These are phyloP conservation scores for Mycena olivaceomarginata DNA, from an alignment of 768 basidiomycete species.

Conservation along the genomic window DNA sequence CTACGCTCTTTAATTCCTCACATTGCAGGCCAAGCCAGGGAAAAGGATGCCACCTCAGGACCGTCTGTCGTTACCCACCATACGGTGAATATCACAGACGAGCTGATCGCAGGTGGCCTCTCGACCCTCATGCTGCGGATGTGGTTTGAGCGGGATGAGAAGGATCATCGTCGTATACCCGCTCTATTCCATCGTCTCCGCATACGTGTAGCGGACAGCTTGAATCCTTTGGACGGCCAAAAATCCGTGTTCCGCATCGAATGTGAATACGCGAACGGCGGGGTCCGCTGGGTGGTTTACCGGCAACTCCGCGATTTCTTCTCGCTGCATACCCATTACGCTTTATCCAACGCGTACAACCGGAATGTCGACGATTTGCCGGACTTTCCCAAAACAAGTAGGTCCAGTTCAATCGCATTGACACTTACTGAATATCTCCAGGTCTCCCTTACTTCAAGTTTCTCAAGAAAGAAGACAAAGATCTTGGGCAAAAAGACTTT, in stretches of 20 bases:
- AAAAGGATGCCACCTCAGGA: slow-evolving; percentile 53
- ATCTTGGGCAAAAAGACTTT: slow-evolving; percentile 82
- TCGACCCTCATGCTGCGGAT: slow-evolving; percentile 86
- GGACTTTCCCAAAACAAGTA: slow-evolving; percentile 92
- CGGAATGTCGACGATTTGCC: slow-evolving; percentile 87
- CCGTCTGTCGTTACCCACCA: slow-evolving; percentile 68
- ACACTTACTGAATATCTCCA: slow-evolving; percentile 50
- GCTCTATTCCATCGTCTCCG: slow-evolving; percentile 87
- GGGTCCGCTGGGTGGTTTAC: slow-evolving; percentile 95
- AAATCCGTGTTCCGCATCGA: slow-evolving; percentile 94
- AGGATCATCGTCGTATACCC: slow-evolving; percentile 87
- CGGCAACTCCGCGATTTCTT: slow-evolving; percentile 95
- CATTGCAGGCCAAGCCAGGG: slow-evolving; percentile 60
- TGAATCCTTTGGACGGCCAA: slow-evolving; percentile 85
- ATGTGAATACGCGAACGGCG: slow-evolving; percentile 97
- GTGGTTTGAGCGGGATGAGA: slow-evolving; percentile 93
- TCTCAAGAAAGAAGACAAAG: slow-evolving; percentile 77
- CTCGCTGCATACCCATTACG: slow-evolving; percentile 92
- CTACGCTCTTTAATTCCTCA: slow-evolving; percentile 81
- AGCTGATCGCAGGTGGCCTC: slow-evolving; percentile 87
- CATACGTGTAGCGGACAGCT: slow-evolving; percentile 90
- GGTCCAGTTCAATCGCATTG: slow-evolving; percentile 43
- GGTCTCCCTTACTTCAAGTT: slow-evolving; percentile 95
- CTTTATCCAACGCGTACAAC: slow-evolving; percentile 88
- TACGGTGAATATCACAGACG: slow-evolving; percentile 86